phyloP scores from a whole-genome alignment of 345 rosid species.

The Triadica sebifera region DNA sequence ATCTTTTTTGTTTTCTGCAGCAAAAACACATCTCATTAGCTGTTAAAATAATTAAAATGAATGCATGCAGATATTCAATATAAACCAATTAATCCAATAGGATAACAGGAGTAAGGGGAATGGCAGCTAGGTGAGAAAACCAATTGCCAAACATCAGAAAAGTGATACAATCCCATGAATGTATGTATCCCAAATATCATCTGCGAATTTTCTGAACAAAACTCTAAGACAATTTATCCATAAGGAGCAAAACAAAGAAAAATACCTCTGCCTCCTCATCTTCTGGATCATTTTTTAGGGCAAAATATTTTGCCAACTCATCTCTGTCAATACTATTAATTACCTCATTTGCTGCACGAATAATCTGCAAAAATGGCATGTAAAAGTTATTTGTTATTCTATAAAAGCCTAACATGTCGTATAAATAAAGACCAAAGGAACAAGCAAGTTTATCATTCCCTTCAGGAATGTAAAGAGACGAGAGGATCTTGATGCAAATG shows the following conservation, averaged over 20 bases:
- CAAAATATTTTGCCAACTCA: conserved; percentile 67
- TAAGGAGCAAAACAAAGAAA: not conserved
- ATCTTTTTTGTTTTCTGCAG: conserved; percentile 61
- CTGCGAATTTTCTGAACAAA: not conserved
- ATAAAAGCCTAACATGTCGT: not conserved
- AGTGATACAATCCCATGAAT: not conserved
- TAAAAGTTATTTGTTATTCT: not conserved
- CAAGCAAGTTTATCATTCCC: not conserved
- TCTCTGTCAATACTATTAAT: conserved; percentile 71
- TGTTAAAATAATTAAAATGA: not conserved
- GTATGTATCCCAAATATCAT: not conserved
- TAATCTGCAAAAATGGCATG: conserved; percentile 51
- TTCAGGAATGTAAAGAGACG: not conserved
- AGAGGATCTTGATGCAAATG: not conserved
- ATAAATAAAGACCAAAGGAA: not conserved
- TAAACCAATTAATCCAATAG: not conserved
- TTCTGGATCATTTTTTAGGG: conserved; percentile 75
- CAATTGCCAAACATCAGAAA: not conserved
- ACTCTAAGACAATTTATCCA: not conserved
- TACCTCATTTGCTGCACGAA: conserved; percentile 73
- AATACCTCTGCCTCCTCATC: conserved; percentile 83
- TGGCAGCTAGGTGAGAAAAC: not conserved
- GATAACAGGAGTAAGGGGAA: not conserved
- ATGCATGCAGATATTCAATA: not conserved
- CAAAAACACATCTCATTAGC: not conserved